Base-by-base conservation (phyloP, 1,284 basidiomycete genomes). In the Ustilago vetiveriae region DNA sequence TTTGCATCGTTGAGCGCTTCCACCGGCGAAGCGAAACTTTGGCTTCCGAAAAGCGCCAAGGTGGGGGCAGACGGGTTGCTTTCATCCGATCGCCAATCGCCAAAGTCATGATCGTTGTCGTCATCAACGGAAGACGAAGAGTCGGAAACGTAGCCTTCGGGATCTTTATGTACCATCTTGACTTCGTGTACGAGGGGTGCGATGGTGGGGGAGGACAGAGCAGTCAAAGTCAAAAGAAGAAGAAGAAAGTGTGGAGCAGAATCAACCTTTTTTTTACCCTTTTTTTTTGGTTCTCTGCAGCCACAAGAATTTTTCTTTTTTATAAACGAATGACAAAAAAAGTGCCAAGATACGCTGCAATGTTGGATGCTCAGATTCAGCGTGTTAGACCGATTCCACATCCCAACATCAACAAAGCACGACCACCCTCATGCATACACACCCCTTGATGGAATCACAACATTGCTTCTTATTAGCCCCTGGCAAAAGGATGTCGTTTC, bases 1-100 rank as follows among this genome's bases (percentile, higher is more conserved):
- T 67, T 68, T 22, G 75, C 69, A 29, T 76, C 52, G 10, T 68
- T 24, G 22, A 82, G 56, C 22, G 80, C 79, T 13, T 52, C 63
- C 3, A 58, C 32, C 10, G 79, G 63, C 6, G 51, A 63, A 16
- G 39, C 21, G 41, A 78, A 79, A 7, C n/a, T n/a, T n/a, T n/a
- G n/a, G n/a, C n/a, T n/a, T n/a, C n/a, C n/a, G 13, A 64, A 65
- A 13, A 65, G 57, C 4, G 68, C 52, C 3, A 43, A 32, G 17
- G 62, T 64, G 13, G 56, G 42, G 2, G 53, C 47, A 13, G 60
- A 24, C 2, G 66, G 47, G 36, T 64, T 57, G 45, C 36, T 35
- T 4, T 38, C 56, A 40, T 64, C 60, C 7, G 62, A 60, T 11
- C 33, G 16, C 60, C 60, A 70, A 21, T 71, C 72, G 23, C n/a